phyloP scores from a whole-genome alignment of 208 protist species.

The Phytomonas francai region DNA sequence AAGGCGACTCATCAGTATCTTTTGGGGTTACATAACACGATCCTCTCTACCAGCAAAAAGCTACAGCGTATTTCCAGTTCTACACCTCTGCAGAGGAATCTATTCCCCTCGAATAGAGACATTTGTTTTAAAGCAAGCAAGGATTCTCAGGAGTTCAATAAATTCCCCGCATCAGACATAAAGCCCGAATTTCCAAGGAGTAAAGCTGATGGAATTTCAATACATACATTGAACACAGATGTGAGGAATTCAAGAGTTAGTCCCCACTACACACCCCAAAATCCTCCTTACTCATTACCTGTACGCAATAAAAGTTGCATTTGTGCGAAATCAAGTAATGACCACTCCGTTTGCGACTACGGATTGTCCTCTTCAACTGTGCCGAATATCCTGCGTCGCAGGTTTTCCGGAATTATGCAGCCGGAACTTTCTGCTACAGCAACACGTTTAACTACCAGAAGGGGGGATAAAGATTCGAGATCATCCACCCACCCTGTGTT shows the following conservation, averaged over 20 bases:
- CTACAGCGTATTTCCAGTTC: neutral
- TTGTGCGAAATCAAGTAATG: neutral
- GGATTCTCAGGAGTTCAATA: neutral
- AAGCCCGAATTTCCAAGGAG: neutral
- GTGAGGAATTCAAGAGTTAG: neutral
- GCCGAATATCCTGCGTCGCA: too few species aligned
- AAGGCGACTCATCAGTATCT: neutral
- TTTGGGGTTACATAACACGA: neutral
- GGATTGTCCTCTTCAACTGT: neutral
- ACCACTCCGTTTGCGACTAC: neutral
- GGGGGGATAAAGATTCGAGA: neutral
- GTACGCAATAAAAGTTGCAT: neutral
- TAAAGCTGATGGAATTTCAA: neutral
- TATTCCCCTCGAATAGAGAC: neutral
- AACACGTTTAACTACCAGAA: neutral
- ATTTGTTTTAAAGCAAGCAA: neutral
- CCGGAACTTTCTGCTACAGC: neutral
- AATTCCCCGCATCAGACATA: neutral
- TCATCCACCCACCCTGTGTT: neutral
- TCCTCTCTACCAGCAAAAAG: neutral
- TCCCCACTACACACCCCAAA: neutral
- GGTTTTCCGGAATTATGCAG: neutral
- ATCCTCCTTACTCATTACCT: neutral
- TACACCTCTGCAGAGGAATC: neutral
- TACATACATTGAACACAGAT: neutral